Percentiles rank a stretch among this genome's conserved stretches.
These are phyloP conservation scores for Penicillium griseofulvum DNA, from an alignment of 2,329 filamentous ascomycete species.

Conservation along the genomic window DNA sequence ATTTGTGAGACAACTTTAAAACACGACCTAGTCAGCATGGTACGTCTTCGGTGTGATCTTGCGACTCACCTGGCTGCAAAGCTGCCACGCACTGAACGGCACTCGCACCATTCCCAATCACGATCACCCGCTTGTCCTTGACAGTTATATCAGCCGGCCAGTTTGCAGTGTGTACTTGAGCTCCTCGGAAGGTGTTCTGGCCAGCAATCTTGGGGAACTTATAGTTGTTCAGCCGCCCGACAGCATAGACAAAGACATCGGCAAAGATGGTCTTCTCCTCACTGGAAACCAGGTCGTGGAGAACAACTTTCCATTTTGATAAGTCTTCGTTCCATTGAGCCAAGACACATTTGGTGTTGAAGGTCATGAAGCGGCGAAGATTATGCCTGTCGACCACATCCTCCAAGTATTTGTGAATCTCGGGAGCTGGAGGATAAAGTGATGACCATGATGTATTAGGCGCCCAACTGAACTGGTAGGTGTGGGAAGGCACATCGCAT, in stretches of 20 bases:
- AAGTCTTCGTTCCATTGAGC: slow-evolving; percentile 6
- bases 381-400: slow-evolving; percentile 9
- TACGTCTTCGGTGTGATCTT: neutral
- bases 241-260: slow-evolving; percentile 11
- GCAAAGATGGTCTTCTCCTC: neutral
- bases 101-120: slow-evolving; percentile 9
- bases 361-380: slow-evolving; percentile 8
- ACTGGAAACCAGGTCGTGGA: neutral
- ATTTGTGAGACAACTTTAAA: neutral
- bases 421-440: slow-evolving; percentile 4
- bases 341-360: neutral
- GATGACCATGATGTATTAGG: slow-evolving; percentile 8
- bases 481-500: slow-evolving; percentile 32
- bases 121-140: slow-evolving; percentile 2
- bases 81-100: slow-evolving; percentile 7
- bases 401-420: slow-evolving; percentile 7
- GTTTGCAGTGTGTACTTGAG: slow-evolving; percentile 35
- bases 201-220: slow-evolving; percentile 16
- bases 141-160: slow-evolving; percentile 22
- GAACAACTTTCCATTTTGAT: slow-evolving; percentile 3
- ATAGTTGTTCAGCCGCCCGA: slow-evolving; percentile 17
- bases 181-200: slow-evolving; percentile 29
- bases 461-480: slow-evolving; percentile 34
- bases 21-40: neutral
- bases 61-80: slow-evolving; percentile 5